Conservation (phyloP, 2,329 filamentous ascomycete species). For the Fusarium dimerum region DNA sequence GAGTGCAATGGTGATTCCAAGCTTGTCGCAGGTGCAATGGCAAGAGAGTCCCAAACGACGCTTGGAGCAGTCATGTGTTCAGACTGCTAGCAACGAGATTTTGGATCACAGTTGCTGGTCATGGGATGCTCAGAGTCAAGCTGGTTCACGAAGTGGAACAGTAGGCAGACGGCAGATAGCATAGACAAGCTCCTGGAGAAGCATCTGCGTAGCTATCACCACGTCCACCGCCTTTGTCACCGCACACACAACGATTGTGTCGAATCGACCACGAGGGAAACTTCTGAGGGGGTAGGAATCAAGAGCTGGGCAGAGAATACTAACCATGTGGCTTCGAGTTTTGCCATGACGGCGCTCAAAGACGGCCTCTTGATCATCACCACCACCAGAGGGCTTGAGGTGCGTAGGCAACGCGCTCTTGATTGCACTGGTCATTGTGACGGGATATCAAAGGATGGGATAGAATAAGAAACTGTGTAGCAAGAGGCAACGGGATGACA, state of each 20-base stretch:
- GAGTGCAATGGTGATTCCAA: not conserved
- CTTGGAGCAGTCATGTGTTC: not conserved
- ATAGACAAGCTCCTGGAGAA: not conserved
- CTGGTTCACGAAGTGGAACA: not conserved
- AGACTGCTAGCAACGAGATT: not conserved
- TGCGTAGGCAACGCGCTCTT: slow-evolving; percentile 81
- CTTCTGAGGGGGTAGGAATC: not conserved
- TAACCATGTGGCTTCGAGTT: slow-evolving; percentile 82
- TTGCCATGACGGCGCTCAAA: slow-evolving; percentile 74
- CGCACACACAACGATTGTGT: not conserved
- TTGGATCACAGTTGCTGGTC: not conserved
- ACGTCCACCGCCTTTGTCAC: not conserved
- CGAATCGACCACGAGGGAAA: not conserved
- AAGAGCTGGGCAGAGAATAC: slow-evolving; percentile 37
- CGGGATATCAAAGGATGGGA: slow-evolving; percentile 11
- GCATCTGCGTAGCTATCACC: not conserved
- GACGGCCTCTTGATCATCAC: slow-evolving; percentile 42
- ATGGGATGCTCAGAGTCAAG: not conserved
- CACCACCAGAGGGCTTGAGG: slow-evolving; percentile 65
- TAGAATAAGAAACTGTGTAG: slow-evolving; percentile 2
- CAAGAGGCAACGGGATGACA: slow-evolving; percentile 1
- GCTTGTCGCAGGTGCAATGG: not conserved
- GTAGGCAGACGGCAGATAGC: not conserved
- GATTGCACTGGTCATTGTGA: slow-evolving; percentile 67
- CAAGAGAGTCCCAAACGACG: not conserved